Percentiles rank a stretch among this genome's conserved stretches.
Conservation (phyloP, 108 stramenopile genomes). For the Asterionellopsis glacialis region DNA sequence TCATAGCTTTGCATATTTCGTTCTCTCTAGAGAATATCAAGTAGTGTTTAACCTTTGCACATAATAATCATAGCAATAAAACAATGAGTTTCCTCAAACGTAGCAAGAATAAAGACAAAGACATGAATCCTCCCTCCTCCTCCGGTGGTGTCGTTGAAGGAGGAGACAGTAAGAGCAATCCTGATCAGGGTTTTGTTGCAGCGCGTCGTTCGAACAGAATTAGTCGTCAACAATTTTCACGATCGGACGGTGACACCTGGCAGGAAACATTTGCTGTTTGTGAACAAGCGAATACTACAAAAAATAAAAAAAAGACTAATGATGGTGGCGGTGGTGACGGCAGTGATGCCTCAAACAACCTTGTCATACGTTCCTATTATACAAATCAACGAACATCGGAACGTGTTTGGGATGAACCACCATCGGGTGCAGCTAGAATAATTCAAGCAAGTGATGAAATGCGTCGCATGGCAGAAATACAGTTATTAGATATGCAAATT, state of each 20-base stretch:
- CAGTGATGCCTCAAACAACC: slow-evolving; percentile 32
- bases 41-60: too few relatives aligned
- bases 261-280: slow-evolving; percentile 65
- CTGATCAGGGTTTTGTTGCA: slow-evolving; percentile 28
- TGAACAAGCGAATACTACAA: slow-evolving; percentile 15
- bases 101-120: too few relatives aligned
- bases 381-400: slow-evolving; percentile 53
- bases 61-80: too few relatives aligned
- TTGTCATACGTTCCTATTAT: slow-evolving; percentile 65
- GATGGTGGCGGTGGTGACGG: slow-evolving; percentile 6
- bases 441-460: slow-evolving; percentile 54
- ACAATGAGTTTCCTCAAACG: too few relatives aligned
- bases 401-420: slow-evolving; percentile 83
- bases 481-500: slow-evolving; percentile 57
- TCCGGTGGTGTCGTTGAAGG: too few relatives aligned
- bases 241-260: slow-evolving; percentile 75
- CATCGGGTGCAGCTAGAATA: slow-evolving; percentile 62
- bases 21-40: too few relatives aligned
- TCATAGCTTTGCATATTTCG: too few relatives aligned
- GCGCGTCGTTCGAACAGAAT: slow-evolving; percentile 59
- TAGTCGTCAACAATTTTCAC: slow-evolving; percentile 15
- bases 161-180: too few relatives aligned
- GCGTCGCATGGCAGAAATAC: slow-evolving; percentile 52
- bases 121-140: too few relatives aligned
- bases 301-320: slow-evolving; percentile 2